Percentiles rank a stretch among this genome's conserved stretches.
These are phyloP conservation scores for Colletotrichum eleusines DNA, from an alignment of 2,329 filamentous ascomycete genomes.

Conservation along the genomic window DNA sequence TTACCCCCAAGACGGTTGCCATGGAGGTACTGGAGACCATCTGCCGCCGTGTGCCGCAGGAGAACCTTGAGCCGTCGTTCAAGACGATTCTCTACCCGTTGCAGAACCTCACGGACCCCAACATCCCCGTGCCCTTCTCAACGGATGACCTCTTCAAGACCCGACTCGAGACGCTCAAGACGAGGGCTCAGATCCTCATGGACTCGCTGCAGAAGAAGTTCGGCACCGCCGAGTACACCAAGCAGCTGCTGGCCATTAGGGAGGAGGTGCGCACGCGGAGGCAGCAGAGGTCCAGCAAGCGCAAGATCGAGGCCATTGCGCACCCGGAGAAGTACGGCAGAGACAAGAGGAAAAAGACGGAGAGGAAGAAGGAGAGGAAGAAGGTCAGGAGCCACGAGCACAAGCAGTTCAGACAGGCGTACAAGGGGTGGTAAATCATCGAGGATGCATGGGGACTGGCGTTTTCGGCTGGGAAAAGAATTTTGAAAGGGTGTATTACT, in stretches of 20 bases:
- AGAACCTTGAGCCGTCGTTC: constrained; percentile 72
- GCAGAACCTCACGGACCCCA: constrained; percentile 85
- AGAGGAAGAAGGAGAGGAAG: constrained; percentile 84
- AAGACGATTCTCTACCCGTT: constrained; percentile 71
- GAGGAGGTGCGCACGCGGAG: constrained; percentile 78
- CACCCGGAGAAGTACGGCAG: constrained; percentile 82
- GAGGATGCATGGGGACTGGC: constrained; percentile 38
- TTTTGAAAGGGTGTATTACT: constrained; percentile 27
- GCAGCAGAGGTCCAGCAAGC: constrained; percentile 82
- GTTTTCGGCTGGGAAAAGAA: constrained; percentile 32
- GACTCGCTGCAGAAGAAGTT: constrained; percentile 86
- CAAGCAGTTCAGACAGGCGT: constrained; percentile 78
- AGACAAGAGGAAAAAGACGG: constrained; percentile 85
- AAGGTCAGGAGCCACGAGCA: constrained; percentile 83
- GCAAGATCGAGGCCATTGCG: constrained; percentile 87
- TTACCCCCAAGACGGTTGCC: constrained; percentile 80
- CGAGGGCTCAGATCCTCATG: constrained; percentile 81
- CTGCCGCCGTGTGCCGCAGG: constrained; percentile 68
- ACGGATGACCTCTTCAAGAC: constrained; percentile 77
- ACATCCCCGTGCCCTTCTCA: constrained; percentile 78
- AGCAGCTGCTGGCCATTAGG: constrained; percentile 77
- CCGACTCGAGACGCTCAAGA: constrained; percentile 77
- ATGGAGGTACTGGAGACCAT: constrained; percentile 81
- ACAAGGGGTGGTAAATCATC: constrained; percentile 60
- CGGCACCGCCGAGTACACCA: constrained; percentile 84